Percentiles rank a stretch among this genome's conserved stretches.
phyloP scores from a whole-genome alignment of 2,329 filamentous ascomycete species.

The Penicillium corylophilum region DNA sequence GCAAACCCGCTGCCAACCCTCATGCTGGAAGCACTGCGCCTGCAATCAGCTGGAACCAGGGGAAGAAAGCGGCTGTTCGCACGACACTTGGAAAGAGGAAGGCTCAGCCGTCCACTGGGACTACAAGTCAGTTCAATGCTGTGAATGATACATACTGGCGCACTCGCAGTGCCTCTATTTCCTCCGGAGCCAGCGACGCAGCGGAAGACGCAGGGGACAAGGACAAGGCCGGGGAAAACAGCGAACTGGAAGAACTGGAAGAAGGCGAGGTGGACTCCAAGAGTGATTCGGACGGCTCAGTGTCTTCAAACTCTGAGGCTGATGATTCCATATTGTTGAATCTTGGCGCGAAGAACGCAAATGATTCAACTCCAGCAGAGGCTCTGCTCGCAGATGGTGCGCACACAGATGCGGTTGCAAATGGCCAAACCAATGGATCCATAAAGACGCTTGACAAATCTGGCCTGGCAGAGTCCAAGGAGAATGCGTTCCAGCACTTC shows the following conservation, averaged over 20 bases:
- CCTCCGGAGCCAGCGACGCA: constrained; percentile 14
- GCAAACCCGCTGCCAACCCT: constrained; percentile 15
- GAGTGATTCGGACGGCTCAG: constrained; percentile 33
- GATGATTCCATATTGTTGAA: constrained; percentile 47
- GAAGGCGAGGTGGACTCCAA: constrained; percentile 32
- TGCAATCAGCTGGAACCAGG: constrained; percentile 47
- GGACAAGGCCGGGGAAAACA: constrained; percentile 1
- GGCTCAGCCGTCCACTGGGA: constrained; percentile 4
- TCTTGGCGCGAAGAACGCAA: constrained; percentile 28
- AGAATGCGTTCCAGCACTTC: constrained; percentile 35
- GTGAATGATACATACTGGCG: constrained; percentile 41
- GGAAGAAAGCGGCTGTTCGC: constrained; percentile 41
- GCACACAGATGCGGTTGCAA: constrained; percentile 8
- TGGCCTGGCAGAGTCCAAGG: constrained; percentile 26
- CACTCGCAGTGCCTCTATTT: constrained; percentile 35
- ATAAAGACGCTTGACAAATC: background rate
- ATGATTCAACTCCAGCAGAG: constrained; percentile 27
- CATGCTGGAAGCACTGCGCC: constrained; percentile 28
- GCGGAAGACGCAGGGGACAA: constrained; percentile 6
- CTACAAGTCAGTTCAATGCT: constrained; percentile 30
- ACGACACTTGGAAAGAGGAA: constrained; percentile 41
- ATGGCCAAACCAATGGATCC: constrained; percentile 4
- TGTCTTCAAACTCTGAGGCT: constrained; percentile 35
- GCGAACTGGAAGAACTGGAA: constrained; percentile 26
- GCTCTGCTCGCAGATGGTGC: constrained; percentile 8